Evolutionary conservation across 768 basidiomycete genomes (phyloP).

Genomic region (Mycena haematopus): DNA sequence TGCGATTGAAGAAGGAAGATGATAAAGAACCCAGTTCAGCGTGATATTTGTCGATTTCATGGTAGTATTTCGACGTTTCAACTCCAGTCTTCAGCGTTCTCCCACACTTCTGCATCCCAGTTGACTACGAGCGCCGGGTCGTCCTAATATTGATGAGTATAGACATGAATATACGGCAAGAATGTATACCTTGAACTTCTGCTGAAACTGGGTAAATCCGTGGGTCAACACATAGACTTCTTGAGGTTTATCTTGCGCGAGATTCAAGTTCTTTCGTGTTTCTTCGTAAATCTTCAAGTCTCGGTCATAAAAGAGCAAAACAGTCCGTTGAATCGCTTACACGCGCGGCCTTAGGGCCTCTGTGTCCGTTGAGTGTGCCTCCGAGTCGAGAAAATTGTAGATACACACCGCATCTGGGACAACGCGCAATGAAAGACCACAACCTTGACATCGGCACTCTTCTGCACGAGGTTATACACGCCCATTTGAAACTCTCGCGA

Average conservation of each 20-base stretch:
- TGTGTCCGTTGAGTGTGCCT: slow-evolving; percentile 33
- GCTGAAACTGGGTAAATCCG: slow-evolving; percentile 77
- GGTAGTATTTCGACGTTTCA: slow-evolving; percentile 29
- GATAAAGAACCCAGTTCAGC: slow-evolving; percentile 16
- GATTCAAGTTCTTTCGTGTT: slow-evolving; percentile 55
- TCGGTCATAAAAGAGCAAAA: background rate
- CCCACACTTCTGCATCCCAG: slow-evolving; percentile 75
- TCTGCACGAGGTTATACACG: slow-evolving; percentile 63
- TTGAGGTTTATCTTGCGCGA: slow-evolving; percentile 50
- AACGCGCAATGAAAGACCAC: slow-evolving; percentile 82
- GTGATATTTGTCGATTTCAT: background rate
- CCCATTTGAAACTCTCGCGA: slow-evolving; percentile 61
- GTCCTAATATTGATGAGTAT: slow-evolving; percentile 44
- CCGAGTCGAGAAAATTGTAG: background rate
- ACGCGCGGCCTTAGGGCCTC: slow-evolving; percentile 80
- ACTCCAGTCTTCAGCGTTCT: slow-evolving; percentile 43
- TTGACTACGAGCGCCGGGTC: slow-evolving; percentile 78
- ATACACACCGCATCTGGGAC: slow-evolving; percentile 75
- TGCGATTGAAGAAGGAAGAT: slow-evolving; percentile 28
- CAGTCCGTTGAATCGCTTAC: slow-evolving; percentile 41
- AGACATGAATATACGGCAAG: background rate
- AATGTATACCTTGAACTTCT: slow-evolving; percentile 62
- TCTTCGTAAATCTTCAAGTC: slow-evolving; percentile 67
- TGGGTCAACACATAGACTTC: slow-evolving; percentile 71
- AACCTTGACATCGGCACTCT: slow-evolving; percentile 64